Conservation (phyloP, 345 rosid species). For the Pugionium cornutum region DNA sequence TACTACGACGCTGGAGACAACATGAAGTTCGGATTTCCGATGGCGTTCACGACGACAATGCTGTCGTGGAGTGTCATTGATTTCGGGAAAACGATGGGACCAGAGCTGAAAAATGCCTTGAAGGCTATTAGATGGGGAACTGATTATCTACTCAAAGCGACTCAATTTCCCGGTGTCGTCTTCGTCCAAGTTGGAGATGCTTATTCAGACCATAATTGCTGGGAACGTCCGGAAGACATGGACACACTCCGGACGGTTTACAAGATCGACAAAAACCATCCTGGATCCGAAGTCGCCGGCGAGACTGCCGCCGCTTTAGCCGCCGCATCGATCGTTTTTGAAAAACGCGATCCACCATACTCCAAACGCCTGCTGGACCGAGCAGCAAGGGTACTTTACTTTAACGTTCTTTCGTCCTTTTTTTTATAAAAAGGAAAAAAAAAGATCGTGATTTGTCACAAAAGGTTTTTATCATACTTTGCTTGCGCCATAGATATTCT, state of each 20-base stretch:
- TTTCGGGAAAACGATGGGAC: slow-evolving; percentile 58
- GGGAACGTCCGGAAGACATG: slow-evolving; percentile 99
- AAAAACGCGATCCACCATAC: slow-evolving; percentile 64
- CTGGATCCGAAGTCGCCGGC: slow-evolving; percentile 77
- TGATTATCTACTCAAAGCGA: slow-evolving; percentile 79
- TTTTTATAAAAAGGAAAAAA: not conserved
- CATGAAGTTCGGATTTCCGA: slow-evolving; percentile 83
- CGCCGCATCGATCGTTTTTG: slow-evolving; percentile 78
- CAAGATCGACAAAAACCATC: slow-evolving; percentile 66
- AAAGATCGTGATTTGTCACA: slow-evolving; percentile 23
- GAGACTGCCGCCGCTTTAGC: slow-evolving; percentile 94
- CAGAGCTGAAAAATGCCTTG: slow-evolving; percentile 57
- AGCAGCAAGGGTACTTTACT: slow-evolving; percentile 54
- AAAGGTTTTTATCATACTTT: slow-evolving; percentile 27
- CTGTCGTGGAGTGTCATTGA: slow-evolving; percentile 82
- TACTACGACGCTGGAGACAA: slow-evolving; percentile 96
- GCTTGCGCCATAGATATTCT: slow-evolving; percentile 27
- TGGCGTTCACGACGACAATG: slow-evolving; percentile 91
- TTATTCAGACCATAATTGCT: slow-evolving; percentile 82
- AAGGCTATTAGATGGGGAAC: slow-evolving; percentile 91
- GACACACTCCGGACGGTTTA: slow-evolving; percentile 68
- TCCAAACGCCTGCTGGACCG: slow-evolving; percentile 71
- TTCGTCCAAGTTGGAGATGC: slow-evolving; percentile 83
- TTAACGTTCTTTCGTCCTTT: slow-evolving; percentile 15
- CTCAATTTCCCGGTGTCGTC: slow-evolving; percentile 25